These are phyloP conservation scores for Olyra latifolia DNA, from an alignment of 176 grass and related monocot genomes.

Conservation along the genomic window DNA sequence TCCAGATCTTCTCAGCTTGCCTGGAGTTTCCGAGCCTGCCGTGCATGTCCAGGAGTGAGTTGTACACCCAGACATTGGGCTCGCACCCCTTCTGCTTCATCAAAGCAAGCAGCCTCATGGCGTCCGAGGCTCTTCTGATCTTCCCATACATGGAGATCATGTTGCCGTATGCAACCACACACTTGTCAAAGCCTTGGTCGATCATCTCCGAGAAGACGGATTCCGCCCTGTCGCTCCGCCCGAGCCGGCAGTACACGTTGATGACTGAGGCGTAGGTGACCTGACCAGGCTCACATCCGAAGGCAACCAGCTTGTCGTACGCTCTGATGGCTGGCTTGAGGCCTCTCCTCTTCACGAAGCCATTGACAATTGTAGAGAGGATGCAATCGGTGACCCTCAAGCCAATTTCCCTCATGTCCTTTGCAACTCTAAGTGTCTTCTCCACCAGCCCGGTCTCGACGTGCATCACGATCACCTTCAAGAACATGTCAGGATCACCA, in stretches of 20 bases:
- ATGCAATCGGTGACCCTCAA: constrained; percentile 79
- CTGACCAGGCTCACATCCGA: constrained; percentile 83
- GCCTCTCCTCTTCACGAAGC: constrained; percentile 72
- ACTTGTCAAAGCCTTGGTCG: constrained; percentile 75
- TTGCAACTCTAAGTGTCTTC: constrained; percentile 55
- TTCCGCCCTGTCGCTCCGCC: constrained; percentile 67
- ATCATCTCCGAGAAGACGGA: constrained; percentile 74
- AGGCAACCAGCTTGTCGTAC: constrained; percentile 46
- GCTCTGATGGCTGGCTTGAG: constrained; percentile 75
- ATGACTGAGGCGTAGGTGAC: constrained; percentile 89
- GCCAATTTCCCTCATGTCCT: constrained; percentile 66
- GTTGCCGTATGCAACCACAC: constrained; percentile 76
- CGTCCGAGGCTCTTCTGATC: constrained; percentile 60
- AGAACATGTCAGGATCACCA: constrained; percentile 69
- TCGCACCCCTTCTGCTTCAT: constrained; percentile 91
- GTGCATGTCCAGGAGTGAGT: constrained; percentile 90
- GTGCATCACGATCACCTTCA: constrained; percentile 81
- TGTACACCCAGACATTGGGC: constrained; percentile 86
- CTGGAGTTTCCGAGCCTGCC: constrained; percentile 56
- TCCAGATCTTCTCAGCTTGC: constrained; percentile 90
- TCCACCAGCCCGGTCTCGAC: constrained; percentile 57
- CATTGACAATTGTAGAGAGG: constrained; percentile 70
- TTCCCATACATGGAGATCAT: constrained; percentile 98
- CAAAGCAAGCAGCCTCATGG: constrained; percentile 67
- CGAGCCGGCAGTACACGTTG: constrained; percentile 80